Evolutionary conservation across 768 basidiomycete species (phyloP), one percentile per base, ranked within the genome.

Genomic region (Boletus pseudo-olivaceus): DNA sequence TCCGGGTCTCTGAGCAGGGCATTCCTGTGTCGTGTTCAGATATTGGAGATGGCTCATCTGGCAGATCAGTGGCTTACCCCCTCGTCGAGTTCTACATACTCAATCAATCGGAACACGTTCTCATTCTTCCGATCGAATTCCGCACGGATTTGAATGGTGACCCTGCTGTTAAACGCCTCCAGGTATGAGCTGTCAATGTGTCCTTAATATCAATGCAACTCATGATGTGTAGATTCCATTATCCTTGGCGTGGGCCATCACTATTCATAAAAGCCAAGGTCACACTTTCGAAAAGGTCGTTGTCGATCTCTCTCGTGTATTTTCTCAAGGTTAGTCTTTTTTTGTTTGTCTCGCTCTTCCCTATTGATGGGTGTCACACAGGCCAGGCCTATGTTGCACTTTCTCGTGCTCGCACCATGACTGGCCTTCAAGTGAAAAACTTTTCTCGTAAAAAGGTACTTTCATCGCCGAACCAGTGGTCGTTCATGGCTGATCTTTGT

Each of bases 401-500:
- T 14, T 26, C 41, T 2, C 15, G 15, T 26, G 12, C 19, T 7
- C 15, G 6, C 3, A 23, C 5, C 23, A 11, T 15, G 12, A 20
- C 12, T 6, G 41, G 41, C 7, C 3, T 26, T 5, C 41, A 42
- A 26, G 23, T 42, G 3, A 23, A 26, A 26, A 42, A 42, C 14
- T 42, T 42, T 23, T 42, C 41, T 7, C 12, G 23, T 7, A 42
- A 42, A 42, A 42, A 23, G 12, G 41, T 42, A 15, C 5, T 14
- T 10, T 26, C 7, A 4, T 15, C 0, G 6, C 10, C 0, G 10
- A 41, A 7, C 10, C 0, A n/a, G n/a, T n/a, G n/a, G 12, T 15
- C 19, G 6, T 41, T 4, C 14, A 1, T 26, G 5, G 14, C 11
- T 12, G 14, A 39, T 12, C 17, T 32, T 5, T 15, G 3, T 15